Percentiles rank a stretch among this genome's conserved stretches.
Evolutionary conservation across 2,329 filamentous ascomycete genomes (phyloP).

Genomic region (Lizonia empirigonia): DNA sequence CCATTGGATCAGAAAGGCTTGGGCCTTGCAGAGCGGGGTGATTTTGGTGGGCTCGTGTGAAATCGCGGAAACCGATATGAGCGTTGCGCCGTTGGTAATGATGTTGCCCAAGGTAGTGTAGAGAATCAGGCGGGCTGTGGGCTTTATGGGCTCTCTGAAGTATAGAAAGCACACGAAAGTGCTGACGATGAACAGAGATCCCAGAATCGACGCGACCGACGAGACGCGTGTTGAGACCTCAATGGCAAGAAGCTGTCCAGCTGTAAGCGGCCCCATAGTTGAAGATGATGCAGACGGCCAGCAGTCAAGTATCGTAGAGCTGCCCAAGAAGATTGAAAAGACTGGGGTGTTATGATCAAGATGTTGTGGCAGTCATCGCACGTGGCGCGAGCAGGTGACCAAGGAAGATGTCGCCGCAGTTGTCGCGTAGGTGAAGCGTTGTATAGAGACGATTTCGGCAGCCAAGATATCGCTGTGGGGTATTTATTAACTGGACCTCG

Average conservation of each 20-base stretch:
- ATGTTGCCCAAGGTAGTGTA: constrained; percentile 84
- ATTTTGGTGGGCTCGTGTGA: constrained; percentile 34
- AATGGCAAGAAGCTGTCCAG: constrained; percentile 50
- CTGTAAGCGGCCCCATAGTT: neutral
- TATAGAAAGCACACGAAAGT: constrained; percentile 71
- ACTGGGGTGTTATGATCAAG: neutral
- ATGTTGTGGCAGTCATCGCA: neutral
- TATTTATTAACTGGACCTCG: no score
- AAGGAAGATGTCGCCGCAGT: no score
- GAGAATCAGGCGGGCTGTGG: constrained; percentile 85
- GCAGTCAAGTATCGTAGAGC: neutral
- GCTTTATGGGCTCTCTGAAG: constrained; percentile 87
- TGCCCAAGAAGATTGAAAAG: neutral
- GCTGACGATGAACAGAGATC: constrained; percentile 71
- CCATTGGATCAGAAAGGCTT: constrained; percentile 84
- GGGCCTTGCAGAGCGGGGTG: constrained; percentile 72
- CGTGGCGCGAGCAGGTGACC: neutral
- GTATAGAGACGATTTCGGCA: neutral
- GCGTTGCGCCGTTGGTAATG: constrained; percentile 74
- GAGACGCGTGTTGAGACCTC: constrained; percentile 69
- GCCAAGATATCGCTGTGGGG: neutral
- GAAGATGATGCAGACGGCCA: neutral
- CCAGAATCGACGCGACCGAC: constrained; percentile 73
- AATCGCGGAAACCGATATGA: constrained; percentile 71
- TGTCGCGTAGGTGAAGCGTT: no score